Evolutionary conservation across 2,329 filamentous ascomycete species (phyloP).

Genomic region (Botrytis elliptica): DNA sequence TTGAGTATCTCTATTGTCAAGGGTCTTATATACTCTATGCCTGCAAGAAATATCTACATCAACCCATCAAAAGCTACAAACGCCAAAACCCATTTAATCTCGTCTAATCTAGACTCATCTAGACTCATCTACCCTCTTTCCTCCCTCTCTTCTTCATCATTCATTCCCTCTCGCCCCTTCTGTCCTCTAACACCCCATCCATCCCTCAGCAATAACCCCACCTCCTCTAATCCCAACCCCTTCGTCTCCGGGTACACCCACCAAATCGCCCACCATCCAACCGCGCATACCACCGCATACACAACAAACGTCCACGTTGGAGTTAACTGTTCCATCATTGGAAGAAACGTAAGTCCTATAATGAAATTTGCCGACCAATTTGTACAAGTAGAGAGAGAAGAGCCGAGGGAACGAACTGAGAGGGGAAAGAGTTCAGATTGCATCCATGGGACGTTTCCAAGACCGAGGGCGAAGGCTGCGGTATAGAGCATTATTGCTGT

Average conservation of each 20-base stretch:
- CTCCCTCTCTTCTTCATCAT: neutral
- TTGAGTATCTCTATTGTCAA: neutral
- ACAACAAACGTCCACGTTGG: slow-evolving; percentile 75
- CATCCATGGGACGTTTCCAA: slow-evolving; percentile 95
- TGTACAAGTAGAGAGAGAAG: slow-evolving; percentile 72
- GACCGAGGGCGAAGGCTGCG: slow-evolving; percentile 77
- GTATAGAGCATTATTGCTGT: slow-evolving; percentile 79
- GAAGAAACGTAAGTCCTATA: slow-evolving; percentile 82
- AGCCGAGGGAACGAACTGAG: slow-evolving; percentile 69
- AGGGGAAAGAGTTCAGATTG: slow-evolving; percentile 89
- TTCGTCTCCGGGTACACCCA: slow-evolving; percentile 83
- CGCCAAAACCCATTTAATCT: neutral
- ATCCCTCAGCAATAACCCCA: slow-evolving; percentile 65
- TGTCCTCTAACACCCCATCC: slow-evolving; percentile 68
- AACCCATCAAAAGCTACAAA: neutral
- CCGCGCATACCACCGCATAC: slow-evolving; percentile 71
- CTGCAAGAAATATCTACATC: neutral
- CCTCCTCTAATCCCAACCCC: slow-evolving; percentile 78
- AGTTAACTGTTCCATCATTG: slow-evolving; percentile 75
- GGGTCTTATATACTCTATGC: neutral
- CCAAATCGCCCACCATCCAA: slow-evolving; percentile 69
- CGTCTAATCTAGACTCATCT: too few species aligned
- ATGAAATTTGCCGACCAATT: slow-evolving; percentile 89
- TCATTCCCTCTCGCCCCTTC: slow-evolving; percentile 40
- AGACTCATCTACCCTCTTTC: neutral